Base-by-base conservation (phyloP, 2,329 filamentous ascomycete species). In the Colletotrichum limetticola region DNA sequence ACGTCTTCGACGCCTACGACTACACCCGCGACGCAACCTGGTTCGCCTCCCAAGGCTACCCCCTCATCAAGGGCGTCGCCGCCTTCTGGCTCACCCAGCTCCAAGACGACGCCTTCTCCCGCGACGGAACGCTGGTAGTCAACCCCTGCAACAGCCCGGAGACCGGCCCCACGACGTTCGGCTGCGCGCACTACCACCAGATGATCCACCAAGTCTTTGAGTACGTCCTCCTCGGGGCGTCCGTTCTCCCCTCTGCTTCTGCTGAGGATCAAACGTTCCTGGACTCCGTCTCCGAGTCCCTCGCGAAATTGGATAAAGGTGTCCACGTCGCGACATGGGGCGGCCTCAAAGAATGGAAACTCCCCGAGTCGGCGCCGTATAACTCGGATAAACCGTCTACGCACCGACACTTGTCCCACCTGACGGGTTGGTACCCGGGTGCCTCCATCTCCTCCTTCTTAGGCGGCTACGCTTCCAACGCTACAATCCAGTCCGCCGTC, bases 91-190 rank as follows among this genome's bases (percentile, higher is more conserved):
- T 90, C 4, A 85, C 83, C 6, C 85, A 89, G 75, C 82, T 91
- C 0, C 86, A 88, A 68, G 76, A 82, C 4, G 89, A 91, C 75
- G 66, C 70, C 1, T 88, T 85, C 78, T 86, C 80, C 74, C 82
- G 86, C 3, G 89, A 91, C 67, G 83, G 83, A 9, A 86, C 84
- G 0, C 82, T 90, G 3, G 88, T 91, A 0, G 88, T 87, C 1
- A 90, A 89, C 74, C 89, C 88, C 0, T 91, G 89, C 78, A 90
- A 87, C 68, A 88, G 86, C n/a, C 87, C 89, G 1, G 89, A 91
- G 77, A 87, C 88, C 52, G 88, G 89, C 0, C 84, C 85, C 1
- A 86, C 85, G 5, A 89, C 87, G 0, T 89, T 89, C 66, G 87
- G 83, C 8, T 90, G 88, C 75, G 80, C 87, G 7, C 86, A 90